phyloP scores from a whole-genome alignment of 139 green algal species.

The Klebsormidium nitens region DNA sequence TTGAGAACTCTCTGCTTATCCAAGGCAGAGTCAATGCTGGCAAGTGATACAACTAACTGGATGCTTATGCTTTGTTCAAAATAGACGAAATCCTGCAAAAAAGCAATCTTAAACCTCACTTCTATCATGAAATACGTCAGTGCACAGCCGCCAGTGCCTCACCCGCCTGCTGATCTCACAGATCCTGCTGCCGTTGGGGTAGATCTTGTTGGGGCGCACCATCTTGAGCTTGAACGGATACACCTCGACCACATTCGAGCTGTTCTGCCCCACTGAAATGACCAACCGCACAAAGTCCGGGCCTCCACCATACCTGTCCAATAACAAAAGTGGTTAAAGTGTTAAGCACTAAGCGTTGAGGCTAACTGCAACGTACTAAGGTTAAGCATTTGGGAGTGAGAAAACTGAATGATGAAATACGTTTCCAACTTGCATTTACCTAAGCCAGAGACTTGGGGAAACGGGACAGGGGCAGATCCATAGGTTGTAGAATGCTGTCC shows the following conservation, averaged over 20 bases:
- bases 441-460: no score
- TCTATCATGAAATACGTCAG: neutral
- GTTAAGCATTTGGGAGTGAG: no score
- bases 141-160: neutral
- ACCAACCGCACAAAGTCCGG: constrained; percentile 14
- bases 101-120: neutral
- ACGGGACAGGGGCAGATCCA: no score
- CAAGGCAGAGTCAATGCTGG: no score
- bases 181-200: neutral
- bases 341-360: no score
- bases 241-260: constrained; percentile 18
- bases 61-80: constrained; percentile 1
- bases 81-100: neutral
- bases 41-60: neutral
- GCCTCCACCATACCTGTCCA: constrained; percentile 37
- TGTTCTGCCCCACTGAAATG: neutral
- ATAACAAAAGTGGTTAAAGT: neutral
- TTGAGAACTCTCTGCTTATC: no score
- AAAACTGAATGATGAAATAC: neutral
- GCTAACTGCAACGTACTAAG: no score
- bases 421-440: neutral
- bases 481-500: no score
- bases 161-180: constrained; percentile 31
- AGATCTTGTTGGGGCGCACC: neutral
- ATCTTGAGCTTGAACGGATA: constrained; percentile 28